phyloP scores from a whole-genome alignment of 2,329 filamentous ascomycete genomes.

The Hypoxylon sp. region DNA sequence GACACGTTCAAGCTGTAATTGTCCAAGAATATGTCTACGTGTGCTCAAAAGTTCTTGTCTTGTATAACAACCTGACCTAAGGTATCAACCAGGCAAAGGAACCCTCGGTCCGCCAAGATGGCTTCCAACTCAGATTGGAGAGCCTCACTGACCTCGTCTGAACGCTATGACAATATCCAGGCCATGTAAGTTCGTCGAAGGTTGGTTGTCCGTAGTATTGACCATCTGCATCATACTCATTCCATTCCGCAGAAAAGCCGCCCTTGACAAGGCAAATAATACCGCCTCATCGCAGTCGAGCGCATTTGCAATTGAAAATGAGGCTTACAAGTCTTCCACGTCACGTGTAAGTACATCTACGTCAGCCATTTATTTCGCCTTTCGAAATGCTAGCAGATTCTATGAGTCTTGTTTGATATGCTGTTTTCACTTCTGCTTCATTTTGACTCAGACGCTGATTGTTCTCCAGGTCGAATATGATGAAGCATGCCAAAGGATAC shows the following conservation, averaged over 20 bases:
- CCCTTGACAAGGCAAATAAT: slow-evolving; percentile 41
- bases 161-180: slow-evolving; percentile 73
- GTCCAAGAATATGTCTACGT: not conserved
- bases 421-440: not conserved
- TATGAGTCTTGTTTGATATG: not conserved
- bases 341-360: slow-evolving; percentile 64
- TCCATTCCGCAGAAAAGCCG: slow-evolving; percentile 45
- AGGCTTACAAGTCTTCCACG: slow-evolving; percentile 68
- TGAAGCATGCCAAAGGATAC: slow-evolving; percentile 54
- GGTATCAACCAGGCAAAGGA: not conserved
- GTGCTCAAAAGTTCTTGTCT: not conserved
- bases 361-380: not conserved
- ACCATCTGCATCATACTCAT: slow-evolving; percentile 22
- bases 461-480: slow-evolving; percentile 69
- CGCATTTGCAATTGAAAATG: slow-evolving; percentile 75
- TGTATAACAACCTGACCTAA: not conserved
- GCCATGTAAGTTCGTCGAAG: slow-evolving; percentile 64
- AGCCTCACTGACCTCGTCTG: slow-evolving; percentile 65
- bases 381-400: not conserved
- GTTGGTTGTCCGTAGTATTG: not conserved
- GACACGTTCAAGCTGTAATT: not conserved
- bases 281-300: slow-evolving; percentile 50
- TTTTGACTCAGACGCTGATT: slow-evolving; percentile 21
- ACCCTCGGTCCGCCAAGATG: slow-evolving; percentile 47
- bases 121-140: slow-evolving; percentile 60